Evolutionary conservation across 2,329 filamentous ascomycete species (phyloP).

Genomic region (Arachnopeziza araneosa): DNA sequence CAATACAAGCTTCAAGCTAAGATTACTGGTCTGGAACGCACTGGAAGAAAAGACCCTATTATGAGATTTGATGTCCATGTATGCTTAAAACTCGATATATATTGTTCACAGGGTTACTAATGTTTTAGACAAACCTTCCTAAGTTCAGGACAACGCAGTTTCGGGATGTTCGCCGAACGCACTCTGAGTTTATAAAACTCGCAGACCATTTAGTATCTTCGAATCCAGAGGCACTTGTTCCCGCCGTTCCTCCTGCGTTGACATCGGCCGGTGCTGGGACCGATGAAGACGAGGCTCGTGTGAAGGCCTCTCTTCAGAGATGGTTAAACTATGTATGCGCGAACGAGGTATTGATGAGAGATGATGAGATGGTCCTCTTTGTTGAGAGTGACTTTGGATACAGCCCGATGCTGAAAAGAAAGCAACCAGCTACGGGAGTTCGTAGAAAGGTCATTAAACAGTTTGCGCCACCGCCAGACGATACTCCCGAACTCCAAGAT

Average conservation of each 20-base stretch:
- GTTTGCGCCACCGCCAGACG: conserved; percentile 94
- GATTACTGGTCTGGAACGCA: conserved; percentile 87
- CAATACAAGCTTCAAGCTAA: conserved; percentile 88
- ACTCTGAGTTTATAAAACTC: conserved; percentile 95
- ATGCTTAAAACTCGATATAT: neutral
- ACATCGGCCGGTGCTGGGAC: conserved; percentile 93
- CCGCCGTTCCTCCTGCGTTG: conserved; percentile 87
- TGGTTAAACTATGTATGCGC: conserved; percentile 93
- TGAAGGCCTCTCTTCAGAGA: conserved; percentile 84
- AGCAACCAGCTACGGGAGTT: conserved; percentile 94
- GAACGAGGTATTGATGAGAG: conserved; percentile 87
- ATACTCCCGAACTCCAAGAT: conserved; percentile 89
- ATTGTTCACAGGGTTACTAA: conserved; percentile 12
- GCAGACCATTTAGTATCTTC: conserved; percentile 92
- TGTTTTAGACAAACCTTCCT: conserved; percentile 83
- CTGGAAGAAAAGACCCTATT: conserved; percentile 92
- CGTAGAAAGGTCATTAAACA: conserved; percentile 95
- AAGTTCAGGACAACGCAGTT: conserved; percentile 98
- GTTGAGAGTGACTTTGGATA: conserved; percentile 99
- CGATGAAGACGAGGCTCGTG: conserved; percentile 85
- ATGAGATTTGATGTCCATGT: conserved; percentile 95
- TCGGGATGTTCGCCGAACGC: conserved; percentile 89
- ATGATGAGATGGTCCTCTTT: conserved; percentile 96
- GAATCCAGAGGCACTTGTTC: conserved; percentile 93
- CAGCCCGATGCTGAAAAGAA: conserved; percentile 89